Conservation (phyloP, 768 basidiomycete species). For the Termitomyces sp. region DNA sequence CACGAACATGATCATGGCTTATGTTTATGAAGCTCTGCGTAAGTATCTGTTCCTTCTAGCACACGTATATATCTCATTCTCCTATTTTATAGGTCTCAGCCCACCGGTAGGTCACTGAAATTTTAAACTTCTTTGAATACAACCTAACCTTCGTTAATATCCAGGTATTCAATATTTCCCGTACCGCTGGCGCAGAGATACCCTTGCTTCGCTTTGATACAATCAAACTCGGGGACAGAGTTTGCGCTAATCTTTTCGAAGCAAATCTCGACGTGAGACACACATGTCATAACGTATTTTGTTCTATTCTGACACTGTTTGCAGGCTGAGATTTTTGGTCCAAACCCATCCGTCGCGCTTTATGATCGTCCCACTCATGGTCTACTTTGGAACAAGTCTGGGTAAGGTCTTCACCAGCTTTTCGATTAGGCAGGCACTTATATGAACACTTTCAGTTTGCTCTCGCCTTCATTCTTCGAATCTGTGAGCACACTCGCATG, state of each 20-base stretch:
- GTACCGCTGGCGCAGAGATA: constrained; percentile 29
- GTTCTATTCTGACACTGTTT: constrained; percentile 1
- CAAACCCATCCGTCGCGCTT: constrained; percentile 18
- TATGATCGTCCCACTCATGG: constrained; percentile 20
- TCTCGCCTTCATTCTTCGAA: constrained; percentile 39
- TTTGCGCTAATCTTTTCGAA: constrained; percentile 34
- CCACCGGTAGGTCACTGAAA: constrained; percentile 26
- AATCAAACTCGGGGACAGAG: constrained; percentile 27
- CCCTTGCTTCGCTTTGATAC: constrained; percentile 21
- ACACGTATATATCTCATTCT: neutral
- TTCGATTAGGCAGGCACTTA: neutral
- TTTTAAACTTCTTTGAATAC: neutral
- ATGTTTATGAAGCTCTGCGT: constrained; percentile 48
- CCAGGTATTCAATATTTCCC: constrained; percentile 39
- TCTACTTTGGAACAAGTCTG: constrained; percentile 1
- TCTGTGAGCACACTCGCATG: constrained; percentile 22
- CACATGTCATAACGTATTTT: neutral
- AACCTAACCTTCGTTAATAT: constrained; percentile 1
- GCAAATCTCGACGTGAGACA: constrained; percentile 39
- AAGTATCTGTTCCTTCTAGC: constrained; percentile 16
- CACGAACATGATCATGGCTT: constrained; percentile 32
- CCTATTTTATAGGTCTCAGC: constrained; percentile 23
- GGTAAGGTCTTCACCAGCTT: neutral
- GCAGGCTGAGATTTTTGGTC: constrained; percentile 23
- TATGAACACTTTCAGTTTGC: constrained; percentile 18